Base-by-base conservation (phyloP, 164 flowering plant species). In the Magnolia sinica region DNA sequence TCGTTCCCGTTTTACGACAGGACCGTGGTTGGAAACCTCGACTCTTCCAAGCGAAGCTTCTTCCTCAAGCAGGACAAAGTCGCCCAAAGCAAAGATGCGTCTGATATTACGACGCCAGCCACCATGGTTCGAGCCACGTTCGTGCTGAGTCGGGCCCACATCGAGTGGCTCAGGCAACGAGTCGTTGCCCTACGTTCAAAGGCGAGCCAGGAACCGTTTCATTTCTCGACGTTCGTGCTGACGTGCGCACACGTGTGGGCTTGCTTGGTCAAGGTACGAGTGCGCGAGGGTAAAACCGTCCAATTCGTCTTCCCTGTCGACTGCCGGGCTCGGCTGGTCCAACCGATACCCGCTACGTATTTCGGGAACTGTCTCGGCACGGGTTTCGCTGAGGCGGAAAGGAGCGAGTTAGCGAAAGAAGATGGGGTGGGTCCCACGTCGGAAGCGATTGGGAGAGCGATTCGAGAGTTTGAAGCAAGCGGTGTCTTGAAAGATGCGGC, bases 321-420 rank as follows among this genome's bases (percentile, higher is more conserved):
- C 24, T 77, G 82, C 27, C 76, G 88, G 23, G 74, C 76, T 8
- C 82, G 84, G 0, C 23, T 83, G 13, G 63, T 49, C 1, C 77
- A 74, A 9, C 82, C 83, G 3, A 11, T 88, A 0, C 89, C 93
- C 0, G 64, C 23, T 1, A 69, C 79, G 0, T 91, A 87, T 52
- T 85, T 89, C 27, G 95, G 92, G 0, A 91, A 90, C 71, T 90
- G 92, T 73, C 0, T 88, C 1, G 77, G 71, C 0, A 7, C 16
- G 5, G 72, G 78, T n/a, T 29, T 73, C 6, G 77, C 78, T 0
- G 3, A 66, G 8, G 55, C 55, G 1, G 67, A 50, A 58, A 78
- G 51, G 51, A 18, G 58, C 1, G 82, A 79, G 3, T 18, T 88
- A 0, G 11, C 14, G 10, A 84, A 83, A 4, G 76, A 82, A 20